A percentile compares a stretch with the other conserved stretches of the same genome.
These are phyloP conservation scores for Fistulifera solaris DNA, from an alignment of 108 stramenopile genomes.

Conservation along the genomic window DNA sequence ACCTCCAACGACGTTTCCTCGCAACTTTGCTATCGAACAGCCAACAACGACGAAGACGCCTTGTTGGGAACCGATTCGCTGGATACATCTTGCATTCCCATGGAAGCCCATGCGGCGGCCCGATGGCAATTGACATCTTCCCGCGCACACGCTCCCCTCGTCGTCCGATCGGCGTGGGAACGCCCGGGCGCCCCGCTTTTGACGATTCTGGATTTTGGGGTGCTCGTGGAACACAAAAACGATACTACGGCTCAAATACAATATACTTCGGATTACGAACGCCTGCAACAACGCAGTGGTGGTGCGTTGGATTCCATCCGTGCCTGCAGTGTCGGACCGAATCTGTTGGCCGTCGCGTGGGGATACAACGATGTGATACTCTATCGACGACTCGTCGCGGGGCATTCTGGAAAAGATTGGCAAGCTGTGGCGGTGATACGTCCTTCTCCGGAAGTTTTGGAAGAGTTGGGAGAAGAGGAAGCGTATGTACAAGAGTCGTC, in stretches of 20 bases:
- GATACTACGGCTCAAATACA: conserved; percentile 1
- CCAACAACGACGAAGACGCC: no score
- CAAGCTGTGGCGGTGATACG: not conserved
- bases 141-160: conserved; percentile 17
- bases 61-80: conserved; percentile 28
- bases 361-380: conserved; percentile 56
- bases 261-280: conserved; percentile 30
- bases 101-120: conserved; percentile 37
- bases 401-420: not conserved
- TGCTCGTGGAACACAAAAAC: conserved; percentile 25
- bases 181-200: not conserved
- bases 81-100: conserved; percentile 36
- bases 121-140: conserved; percentile 35
- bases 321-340: conserved; percentile 41
- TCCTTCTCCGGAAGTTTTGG: not conserved
- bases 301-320: conserved; percentile 10
- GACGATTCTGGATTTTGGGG: conserved; percentile 27
- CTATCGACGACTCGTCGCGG: conserved; percentile 37
- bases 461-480: not conserved
- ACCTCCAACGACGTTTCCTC: no score
- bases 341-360: conserved; percentile 73
- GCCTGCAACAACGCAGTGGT: conserved; percentile 1
- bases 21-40: no score
- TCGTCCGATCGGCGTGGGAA: conserved; percentile 7
- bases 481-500: not conserved